Evolutionary conservation across 441 rosid species (phyloP).

Genomic region (Gossypium aridum): DNA sequence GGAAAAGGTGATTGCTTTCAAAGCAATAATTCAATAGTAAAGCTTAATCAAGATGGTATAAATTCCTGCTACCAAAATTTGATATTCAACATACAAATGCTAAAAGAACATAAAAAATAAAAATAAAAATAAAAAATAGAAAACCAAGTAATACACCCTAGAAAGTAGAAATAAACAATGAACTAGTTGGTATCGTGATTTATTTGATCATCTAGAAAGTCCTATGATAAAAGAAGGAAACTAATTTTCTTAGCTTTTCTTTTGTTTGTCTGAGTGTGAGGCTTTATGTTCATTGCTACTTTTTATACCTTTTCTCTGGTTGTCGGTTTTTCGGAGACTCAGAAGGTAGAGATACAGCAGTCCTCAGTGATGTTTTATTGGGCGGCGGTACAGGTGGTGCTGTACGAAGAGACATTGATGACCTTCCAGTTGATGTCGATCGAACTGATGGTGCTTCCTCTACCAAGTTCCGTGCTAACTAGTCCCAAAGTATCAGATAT

Average conservation of each 20-base stretch:
- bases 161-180: neutral
- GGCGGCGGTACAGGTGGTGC: conserved; percentile 41
- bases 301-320: conserved; percentile 40
- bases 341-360: conserved; percentile 38
- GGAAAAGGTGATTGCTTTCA: neutral
- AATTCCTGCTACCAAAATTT: neutral
- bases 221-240: neutral
- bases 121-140: neutral
- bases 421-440: conserved; percentile 48
- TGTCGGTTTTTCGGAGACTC: conserved; percentile 42
- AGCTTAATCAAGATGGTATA: neutral
- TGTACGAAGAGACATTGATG: conserved; percentile 32
- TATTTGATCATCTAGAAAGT: neutral
- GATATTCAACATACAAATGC: neutral
- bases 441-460: conserved; percentile 31
- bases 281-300: neutral
- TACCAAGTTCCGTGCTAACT: conserved; percentile 38
- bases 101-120: conserved; percentile 5
- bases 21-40: neutral
- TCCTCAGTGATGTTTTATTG: conserved; percentile 39
- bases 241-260: neutral
- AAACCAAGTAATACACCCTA: neutral
- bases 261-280: neutral
- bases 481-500: conserved; percentile 9
- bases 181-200: neutral